Base-by-base conservation (phyloP, 257 asterid species). In the Haberlea rhodopensis region DNA sequence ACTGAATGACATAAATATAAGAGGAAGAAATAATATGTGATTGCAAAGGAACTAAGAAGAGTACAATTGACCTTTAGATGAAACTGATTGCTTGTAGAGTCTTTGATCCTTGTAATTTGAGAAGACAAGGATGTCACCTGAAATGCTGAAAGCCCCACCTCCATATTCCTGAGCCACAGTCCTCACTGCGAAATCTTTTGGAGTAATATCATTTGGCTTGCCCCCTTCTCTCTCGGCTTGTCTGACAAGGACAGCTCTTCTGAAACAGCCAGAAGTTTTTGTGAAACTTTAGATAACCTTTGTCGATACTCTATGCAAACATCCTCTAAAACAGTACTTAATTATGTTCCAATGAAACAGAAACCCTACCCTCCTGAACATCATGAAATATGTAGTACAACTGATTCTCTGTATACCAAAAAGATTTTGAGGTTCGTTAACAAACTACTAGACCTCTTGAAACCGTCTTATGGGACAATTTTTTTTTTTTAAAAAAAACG, bases 101-200 rank as follows among this genome's bases (percentile, higher is more conserved):
- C 96, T 78, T 63, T 92, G 99, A 73, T 92, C 99, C 82, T 80
- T 82, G 79, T 87, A 89, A 81, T 89, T 92, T 45, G 99, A 87
- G 77, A 89, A 92, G 67, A 87, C 71, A 56, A 89, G 75, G 6
- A 69, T 71, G 60, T 85, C 96, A 48, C 80, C 94, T 11, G 70
- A 68, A 70, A 91, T 80, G 62, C 76, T 63, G 63, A 92, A 92
- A 37, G 96, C 94, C 48, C 95, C 96, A 19, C 99, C 99, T 62
- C 99, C 99, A 65, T 87, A 92, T 62, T 87, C 96, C 76, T 92
- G 97, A 53, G 95, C 88, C 69, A 80, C 80, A 11, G 97, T 82
- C 83, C 99, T 89, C 65, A 89, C 95, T 1, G 94, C 84, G 70
- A 84, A 92, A 73, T 87, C 96, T 67, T 81, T 80, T 8, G 95